phyloP scores from a whole-genome alignment of 768 basidiomycete species.

The Phlebiopsis flavidoalba region DNA sequence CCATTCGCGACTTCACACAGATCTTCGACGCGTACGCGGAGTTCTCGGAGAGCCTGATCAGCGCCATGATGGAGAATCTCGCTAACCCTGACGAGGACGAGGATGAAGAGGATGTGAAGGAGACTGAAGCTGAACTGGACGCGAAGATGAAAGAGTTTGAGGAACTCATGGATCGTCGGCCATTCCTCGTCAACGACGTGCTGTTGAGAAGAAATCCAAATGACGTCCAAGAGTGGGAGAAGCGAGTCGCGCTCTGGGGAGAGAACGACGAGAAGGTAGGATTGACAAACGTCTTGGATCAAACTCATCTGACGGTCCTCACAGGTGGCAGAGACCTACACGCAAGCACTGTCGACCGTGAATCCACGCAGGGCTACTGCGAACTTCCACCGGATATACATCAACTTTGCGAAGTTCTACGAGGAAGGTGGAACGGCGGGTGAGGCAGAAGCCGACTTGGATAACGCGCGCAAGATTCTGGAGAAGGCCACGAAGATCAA shows the following conservation, averaged over 20 bases:
- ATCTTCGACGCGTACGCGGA: constrained; percentile 97
- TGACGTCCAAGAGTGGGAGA: constrained; percentile 99
- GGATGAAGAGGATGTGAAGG: constrained; percentile 73
- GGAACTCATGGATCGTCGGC: constrained; percentile 88
- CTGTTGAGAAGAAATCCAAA: constrained; percentile 89
- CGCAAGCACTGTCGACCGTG: constrained; percentile 82
- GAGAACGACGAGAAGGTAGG: constrained; percentile 88
- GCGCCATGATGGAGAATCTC: constrained; percentile 81
- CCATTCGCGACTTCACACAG: constrained; percentile 95
- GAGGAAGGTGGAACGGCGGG: constrained; percentile 88
- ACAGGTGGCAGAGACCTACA: constrained; percentile 92
- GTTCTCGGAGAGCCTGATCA: constrained; percentile 86
- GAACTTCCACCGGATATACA: constrained; percentile 83
- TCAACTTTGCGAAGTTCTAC: constrained; percentile 97
- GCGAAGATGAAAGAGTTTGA: constrained; percentile 89
- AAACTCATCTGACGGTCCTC: neutral
- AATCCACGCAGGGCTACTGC: constrained; percentile 86
- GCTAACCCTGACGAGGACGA: constrained; percentile 72
- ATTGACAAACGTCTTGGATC: neutral
- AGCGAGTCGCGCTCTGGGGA: constrained; percentile 88
- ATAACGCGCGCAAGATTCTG: constrained; percentile 85
- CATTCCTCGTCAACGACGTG: constrained; percentile 96
- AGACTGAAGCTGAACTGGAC: constrained; percentile 83
- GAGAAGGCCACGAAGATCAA: constrained; percentile 90
- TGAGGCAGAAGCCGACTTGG: constrained; percentile 75